Percentiles rank a stretch among this genome's conserved stretches.
phyloP scores from a whole-genome alignment of 352 stramenopile species.

The Pythium oligandrum region DNA sequence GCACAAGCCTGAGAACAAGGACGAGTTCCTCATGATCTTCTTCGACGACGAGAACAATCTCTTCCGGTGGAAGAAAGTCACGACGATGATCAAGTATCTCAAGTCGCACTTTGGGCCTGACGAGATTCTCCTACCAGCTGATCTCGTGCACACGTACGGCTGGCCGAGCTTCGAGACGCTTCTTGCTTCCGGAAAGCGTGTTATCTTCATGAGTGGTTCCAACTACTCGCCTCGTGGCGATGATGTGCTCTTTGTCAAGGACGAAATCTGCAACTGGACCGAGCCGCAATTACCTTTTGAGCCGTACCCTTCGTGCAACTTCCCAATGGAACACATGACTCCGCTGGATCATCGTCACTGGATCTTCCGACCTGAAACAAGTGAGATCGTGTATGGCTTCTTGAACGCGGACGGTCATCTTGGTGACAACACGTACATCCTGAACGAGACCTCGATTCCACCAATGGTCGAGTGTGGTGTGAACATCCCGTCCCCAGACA shows the following conservation, averaged over 20 bases:
- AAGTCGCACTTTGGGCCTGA: conserved; percentile 50
- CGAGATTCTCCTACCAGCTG: conserved; percentile 61
- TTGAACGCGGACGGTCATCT: conserved; percentile 74
- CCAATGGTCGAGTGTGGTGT: conserved; percentile 62
- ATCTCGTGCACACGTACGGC: conserved; percentile 37
- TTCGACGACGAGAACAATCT: conserved; percentile 78
- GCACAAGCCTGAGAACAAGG: conserved; percentile 40
- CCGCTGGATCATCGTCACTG: conserved; percentile 41
- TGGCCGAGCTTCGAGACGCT: conserved; percentile 73
- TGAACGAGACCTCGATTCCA: conserved; percentile 65
- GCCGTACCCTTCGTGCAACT: conserved; percentile 59
- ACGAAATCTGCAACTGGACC: conserved; percentile 71
- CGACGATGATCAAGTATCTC: conserved; percentile 56
- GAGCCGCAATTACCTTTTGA: conserved; percentile 58
- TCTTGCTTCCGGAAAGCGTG: conserved; percentile 48
- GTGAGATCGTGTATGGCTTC: conserved; percentile 81
- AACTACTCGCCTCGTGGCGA: conserved; percentile 63
- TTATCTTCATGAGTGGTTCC: conserved; percentile 75
- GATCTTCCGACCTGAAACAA: conserved; percentile 80
- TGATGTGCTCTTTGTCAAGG: conserved; percentile 74
- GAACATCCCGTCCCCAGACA: conserved; percentile 78
- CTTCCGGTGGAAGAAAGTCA: conserved; percentile 77
- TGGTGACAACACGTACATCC: conserved; percentile 56
- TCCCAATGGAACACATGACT: conserved; percentile 30
- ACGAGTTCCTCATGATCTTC: conserved; percentile 80